These are phyloP conservation scores for Bonia amplexicaulis DNA, from an alignment of 176 grass and related monocot genomes.

Conservation along the genomic window DNA sequence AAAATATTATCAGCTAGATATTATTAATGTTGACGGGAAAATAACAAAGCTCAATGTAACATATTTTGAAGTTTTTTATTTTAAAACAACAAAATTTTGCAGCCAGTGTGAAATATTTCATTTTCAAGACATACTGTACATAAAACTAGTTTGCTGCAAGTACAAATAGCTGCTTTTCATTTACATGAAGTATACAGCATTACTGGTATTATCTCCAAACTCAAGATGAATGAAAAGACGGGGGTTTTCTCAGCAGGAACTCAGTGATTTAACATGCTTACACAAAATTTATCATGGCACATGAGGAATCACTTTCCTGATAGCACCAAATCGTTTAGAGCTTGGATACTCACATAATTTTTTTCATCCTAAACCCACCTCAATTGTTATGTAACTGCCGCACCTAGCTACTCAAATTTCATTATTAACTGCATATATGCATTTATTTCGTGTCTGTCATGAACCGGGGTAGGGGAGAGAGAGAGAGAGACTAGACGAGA, in stretches of 20 bases:
- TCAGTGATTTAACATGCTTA: not conserved
- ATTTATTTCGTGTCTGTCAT: not conserved
- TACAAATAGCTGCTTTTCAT: not conserved
- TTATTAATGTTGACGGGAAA: not conserved
- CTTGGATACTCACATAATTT: not conserved
- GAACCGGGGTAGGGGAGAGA: too few relatives aligned
- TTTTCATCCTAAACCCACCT: not conserved
- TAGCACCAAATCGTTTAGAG: not conserved
- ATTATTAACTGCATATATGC: not conserved
- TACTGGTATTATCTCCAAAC: not conserved
- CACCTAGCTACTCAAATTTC: not conserved
- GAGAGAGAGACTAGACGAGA: too few relatives aligned
- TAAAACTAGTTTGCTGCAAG: not conserved
- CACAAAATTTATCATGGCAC: not conserved
- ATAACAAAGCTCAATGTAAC: not conserved
- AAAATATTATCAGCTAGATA: not conserved
- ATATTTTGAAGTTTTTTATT: not conserved
- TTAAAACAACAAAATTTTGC: not conserved
- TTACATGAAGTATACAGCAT: not conserved
- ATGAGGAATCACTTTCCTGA: not conserved
- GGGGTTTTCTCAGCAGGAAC: not conserved
- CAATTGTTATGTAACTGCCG: not conserved
- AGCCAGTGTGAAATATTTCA: not conserved
- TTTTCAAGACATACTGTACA: not conserved
- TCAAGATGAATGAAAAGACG: not conserved